Conservation (phyloP, 2,329 filamentous ascomycete genomes). For the Xylariaceae sp. region DNA sequence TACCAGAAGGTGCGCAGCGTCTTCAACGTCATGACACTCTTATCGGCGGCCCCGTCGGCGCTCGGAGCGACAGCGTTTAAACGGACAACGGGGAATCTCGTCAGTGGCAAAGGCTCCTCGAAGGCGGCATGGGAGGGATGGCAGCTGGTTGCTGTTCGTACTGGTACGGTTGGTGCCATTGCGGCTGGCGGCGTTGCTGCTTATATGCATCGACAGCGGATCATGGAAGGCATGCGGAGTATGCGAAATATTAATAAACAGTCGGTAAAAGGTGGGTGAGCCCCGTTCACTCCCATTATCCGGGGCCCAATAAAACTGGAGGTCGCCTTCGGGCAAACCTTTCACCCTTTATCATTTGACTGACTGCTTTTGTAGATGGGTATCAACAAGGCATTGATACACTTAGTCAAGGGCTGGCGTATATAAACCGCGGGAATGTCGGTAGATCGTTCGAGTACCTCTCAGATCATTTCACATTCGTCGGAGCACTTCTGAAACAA, state of each 20-base stretch:
- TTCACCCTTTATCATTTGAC: not conserved
- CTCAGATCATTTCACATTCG: constrained; percentile 77
- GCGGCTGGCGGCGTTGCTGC: constrained; percentile 75
- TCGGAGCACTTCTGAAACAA: constrained; percentile 70
- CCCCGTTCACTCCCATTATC: not conserved
- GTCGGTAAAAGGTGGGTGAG: constrained; percentile 34
- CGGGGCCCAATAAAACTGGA: not conserved
- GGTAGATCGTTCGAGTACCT: constrained; percentile 72
- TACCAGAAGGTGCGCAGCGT: constrained; percentile 53
- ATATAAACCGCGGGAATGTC: constrained; percentile 53
- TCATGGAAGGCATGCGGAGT: constrained; percentile 46
- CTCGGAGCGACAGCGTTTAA: constrained; percentile 37
- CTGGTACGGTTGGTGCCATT: constrained; percentile 75
- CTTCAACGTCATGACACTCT: constrained; percentile 53
- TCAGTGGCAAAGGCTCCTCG: constrained; percentile 19
- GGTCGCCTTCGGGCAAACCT: not conserved
- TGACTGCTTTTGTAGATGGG: constrained; percentile 32
- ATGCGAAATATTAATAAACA: constrained; percentile 45
- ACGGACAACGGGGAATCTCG: constrained; percentile 21
- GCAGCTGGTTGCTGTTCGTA: constrained; percentile 67
- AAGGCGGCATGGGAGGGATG: constrained; percentile 48
- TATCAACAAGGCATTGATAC: constrained; percentile 46
- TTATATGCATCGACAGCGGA: constrained; percentile 69
- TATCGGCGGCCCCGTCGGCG: constrained; percentile 45
- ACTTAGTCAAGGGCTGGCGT: constrained; percentile 49